Evolutionary conservation across 2,329 filamentous ascomycete species (phyloP).

Genomic region (Aspergillus aculeatinus): DNA sequence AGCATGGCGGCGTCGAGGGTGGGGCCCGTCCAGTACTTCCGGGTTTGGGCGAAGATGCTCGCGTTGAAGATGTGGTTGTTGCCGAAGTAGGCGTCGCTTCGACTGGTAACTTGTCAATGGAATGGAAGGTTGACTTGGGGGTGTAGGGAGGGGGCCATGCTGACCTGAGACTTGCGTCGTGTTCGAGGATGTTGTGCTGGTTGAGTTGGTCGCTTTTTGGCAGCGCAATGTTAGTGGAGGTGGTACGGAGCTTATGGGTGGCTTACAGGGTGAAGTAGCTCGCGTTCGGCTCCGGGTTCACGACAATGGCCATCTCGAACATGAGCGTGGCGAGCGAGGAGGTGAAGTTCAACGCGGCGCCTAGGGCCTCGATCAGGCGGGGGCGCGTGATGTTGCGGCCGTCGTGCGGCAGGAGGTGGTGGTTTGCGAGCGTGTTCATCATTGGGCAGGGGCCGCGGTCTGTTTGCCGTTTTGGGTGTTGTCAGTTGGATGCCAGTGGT

Average conservation of each 20-base stretch:
- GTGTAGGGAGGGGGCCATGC: not conserved
- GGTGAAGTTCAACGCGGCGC: conserved; percentile 15
- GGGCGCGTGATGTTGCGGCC: conserved; percentile 42
- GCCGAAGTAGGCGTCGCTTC: conserved; percentile 17
- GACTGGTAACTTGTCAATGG: conserved; percentile 1
- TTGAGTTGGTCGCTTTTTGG: not conserved
- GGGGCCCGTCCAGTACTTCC: conserved; percentile 12
- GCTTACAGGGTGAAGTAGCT: conserved; percentile 20
- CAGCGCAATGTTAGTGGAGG: too few relatives aligned
- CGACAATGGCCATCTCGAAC: conserved; percentile 22
- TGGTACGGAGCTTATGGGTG: too few relatives aligned
- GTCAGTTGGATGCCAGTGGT: not conserved
- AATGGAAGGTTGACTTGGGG: not conserved
- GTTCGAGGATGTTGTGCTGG: conserved; percentile 19
- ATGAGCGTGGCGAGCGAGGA: conserved; percentile 20
- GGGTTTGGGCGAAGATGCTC: conserved; percentile 17
- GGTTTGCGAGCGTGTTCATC: conserved; percentile 55
- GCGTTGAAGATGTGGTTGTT: conserved; percentile 18
- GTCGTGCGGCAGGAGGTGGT: conserved; percentile 50
- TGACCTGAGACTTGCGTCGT: conserved; percentile 27
- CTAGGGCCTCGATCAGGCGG: conserved; percentile 8
- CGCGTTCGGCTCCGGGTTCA: conserved; percentile 20
- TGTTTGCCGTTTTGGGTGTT: not conserved
- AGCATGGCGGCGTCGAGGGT: conserved; percentile 11
- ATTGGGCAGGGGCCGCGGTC: conserved; percentile 49